Conservation (phyloP, 2,329 filamentous ascomycete genomes). For the Orbilia ellipsospora region DNA sequence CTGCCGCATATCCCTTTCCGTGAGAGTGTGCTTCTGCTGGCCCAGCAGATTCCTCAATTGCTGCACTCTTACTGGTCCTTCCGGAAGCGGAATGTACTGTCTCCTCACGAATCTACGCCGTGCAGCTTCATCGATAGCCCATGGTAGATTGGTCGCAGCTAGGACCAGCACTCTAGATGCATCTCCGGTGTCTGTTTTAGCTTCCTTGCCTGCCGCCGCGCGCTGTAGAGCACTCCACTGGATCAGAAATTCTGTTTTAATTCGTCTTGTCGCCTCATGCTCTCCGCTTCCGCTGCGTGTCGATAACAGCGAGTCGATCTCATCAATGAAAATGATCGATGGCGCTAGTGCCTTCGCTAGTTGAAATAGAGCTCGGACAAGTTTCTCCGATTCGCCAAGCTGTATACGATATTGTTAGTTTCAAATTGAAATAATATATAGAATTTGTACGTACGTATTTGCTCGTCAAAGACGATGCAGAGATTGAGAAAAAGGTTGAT, state of each 20-base stretch:
- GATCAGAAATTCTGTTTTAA: slow-evolving; percentile 98
- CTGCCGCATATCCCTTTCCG: slow-evolving; percentile 75
- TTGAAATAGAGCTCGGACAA: slow-evolving; percentile 89
- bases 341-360: slow-evolving; percentile 90
- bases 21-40: slow-evolving; percentile 86
- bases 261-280: slow-evolving; percentile 89
- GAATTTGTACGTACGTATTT: slow-evolving; percentile 71
- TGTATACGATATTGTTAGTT: slow-evolving; percentile 33
- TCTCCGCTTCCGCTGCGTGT: slow-evolving; percentile 84
- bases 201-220: slow-evolving; percentile 85
- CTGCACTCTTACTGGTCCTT: slow-evolving; percentile 79
- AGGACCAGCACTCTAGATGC: slow-evolving; percentile 89
- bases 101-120: slow-evolving; percentile 87
- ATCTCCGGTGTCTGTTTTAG: slow-evolving; percentile 69
- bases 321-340: slow-evolving; percentile 97
- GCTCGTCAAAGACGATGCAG: slow-evolving; percentile 89
- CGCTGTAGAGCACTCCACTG: slow-evolving; percentile 96
- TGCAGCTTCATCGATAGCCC: slow-evolving; percentile 97
- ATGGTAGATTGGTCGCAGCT: slow-evolving; percentile 94
- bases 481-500: slow-evolving; percentile 97
- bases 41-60: slow-evolving; percentile 83
- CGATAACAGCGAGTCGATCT: slow-evolving; percentile 93
- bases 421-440: not conserved
- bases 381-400: slow-evolving; percentile 93
- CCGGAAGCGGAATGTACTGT: slow-evolving; percentile 95